phyloP scores from a whole-genome alignment of 2,329 filamentous ascomycete genomes.

The Pseudopyrenochaeta lycopersici region DNA sequence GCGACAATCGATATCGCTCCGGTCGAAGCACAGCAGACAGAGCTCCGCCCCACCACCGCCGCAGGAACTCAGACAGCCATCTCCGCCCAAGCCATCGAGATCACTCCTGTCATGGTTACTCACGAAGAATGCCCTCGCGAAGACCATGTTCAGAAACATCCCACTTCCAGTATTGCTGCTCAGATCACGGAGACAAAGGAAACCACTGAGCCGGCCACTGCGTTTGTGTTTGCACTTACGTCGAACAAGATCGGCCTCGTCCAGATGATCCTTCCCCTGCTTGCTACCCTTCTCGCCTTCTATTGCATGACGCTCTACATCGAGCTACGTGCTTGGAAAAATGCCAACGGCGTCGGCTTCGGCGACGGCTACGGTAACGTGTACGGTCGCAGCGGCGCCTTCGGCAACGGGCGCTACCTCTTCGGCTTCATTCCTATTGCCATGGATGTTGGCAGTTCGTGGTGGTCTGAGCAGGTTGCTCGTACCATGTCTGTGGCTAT shows the following conservation, averaged over 20 bases:
- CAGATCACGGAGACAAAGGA: conserved; percentile 2
- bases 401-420: conserved; percentile 21
- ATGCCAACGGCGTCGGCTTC: conserved; percentile 17
- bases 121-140: conserved; percentile 11
- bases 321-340: conserved; percentile 16
- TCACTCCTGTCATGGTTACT: conserved; percentile 5
- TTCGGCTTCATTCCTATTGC: conserved; percentile 24
- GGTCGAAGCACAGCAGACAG: neutral
- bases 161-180: neutral
- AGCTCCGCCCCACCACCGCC: neutral
- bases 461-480: conserved; percentile 17
- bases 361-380: conserved; percentile 25
- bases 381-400: neutral
- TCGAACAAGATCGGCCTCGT: conserved; percentile 3
- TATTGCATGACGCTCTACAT: conserved; percentile 6
- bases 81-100: conserved; percentile 1
- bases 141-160: neutral
- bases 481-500: conserved; percentile 15
- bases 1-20: neutral
- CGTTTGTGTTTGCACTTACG: neutral
- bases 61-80: conserved; percentile 3
- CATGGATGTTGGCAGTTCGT: conserved; percentile 23
- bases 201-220: neutral
- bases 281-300: conserved; percentile 11
- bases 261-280: conserved; percentile 1